A percentile compares a stretch with the other conserved stretches of the same genome.
Conservation (phyloP, 176 grass and related monocot genomes). For the Pontederia crassipes region DNA sequence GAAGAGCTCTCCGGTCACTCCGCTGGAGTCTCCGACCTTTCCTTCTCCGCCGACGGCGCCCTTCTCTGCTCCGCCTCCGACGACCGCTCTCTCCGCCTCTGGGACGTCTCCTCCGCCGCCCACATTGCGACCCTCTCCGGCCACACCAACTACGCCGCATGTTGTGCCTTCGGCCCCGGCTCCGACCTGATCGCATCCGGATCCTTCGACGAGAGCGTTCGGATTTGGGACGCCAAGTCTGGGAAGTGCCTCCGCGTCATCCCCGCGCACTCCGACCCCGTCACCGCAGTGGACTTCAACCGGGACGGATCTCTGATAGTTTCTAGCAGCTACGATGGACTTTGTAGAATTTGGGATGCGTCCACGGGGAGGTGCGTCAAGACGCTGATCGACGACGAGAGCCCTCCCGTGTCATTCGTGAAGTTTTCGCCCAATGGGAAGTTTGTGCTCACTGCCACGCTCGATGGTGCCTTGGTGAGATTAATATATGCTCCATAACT, state of each 20-base stretch:
- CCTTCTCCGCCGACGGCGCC: conserved; percentile 68
- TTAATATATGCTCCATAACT: no score
- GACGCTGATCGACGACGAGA: conserved; percentile 82
- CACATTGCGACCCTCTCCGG: conserved; percentile 59
- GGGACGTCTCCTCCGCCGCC: conserved; percentile 67
- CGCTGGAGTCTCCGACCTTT: conserved; percentile 69
- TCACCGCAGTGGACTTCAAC: conserved; percentile 84
- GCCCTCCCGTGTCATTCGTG: conserved; percentile 60
- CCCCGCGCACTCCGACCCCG: conserved; percentile 84
- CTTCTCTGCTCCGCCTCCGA: conserved; percentile 79
- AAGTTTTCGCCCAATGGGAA: conserved; percentile 93
- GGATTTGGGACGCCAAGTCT: conserved; percentile 84
- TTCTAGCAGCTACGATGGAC: conserved; percentile 72
- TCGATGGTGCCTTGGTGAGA: conserved; percentile 71
- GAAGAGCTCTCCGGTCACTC: conserved; percentile 49
- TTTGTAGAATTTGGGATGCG: conserved; percentile 80
- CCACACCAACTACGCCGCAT: conserved; percentile 95
- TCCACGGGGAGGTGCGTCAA: conserved; percentile 76
- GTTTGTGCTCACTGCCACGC: conserved; percentile 82
- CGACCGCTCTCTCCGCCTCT: conserved; percentile 76
- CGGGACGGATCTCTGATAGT: conserved; percentile 65
- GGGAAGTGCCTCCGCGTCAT: conserved; percentile 78
- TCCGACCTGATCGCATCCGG: conserved; percentile 78
- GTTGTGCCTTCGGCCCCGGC: conserved; percentile 79
- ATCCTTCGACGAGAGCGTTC: conserved; percentile 87